Evolutionary conservation across 2,329 filamentous ascomycete species (phyloP).

Genomic region (Helotiales sp.): DNA sequence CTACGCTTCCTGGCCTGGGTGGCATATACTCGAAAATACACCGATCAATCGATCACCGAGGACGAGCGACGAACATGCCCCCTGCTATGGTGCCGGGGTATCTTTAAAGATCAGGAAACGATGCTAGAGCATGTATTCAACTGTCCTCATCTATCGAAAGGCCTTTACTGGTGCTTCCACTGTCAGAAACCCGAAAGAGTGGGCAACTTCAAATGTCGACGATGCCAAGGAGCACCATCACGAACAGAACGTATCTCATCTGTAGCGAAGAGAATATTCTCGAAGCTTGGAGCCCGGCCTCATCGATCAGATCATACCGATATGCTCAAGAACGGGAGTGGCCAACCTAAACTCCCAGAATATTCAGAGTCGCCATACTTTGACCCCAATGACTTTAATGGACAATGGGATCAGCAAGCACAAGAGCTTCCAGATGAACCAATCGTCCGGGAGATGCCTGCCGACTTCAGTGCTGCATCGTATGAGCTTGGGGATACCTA

Average conservation of each 20-base stretch:
- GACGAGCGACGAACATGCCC: conserved; percentile 30
- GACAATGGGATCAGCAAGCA: conserved; percentile 8
- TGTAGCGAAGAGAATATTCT: conserved; percentile 32
- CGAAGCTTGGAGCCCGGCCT: conserved; percentile 26
- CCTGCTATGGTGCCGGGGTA: conserved; percentile 26
- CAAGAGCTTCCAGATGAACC: conserved; percentile 18
- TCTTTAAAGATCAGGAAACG: conserved; percentile 26
- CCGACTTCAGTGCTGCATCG: conserved; percentile 19
- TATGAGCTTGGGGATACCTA: conserved; percentile 26
- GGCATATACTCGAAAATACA: conserved; percentile 30
- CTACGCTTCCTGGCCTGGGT: conserved; percentile 31
- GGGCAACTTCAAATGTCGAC: conserved; percentile 27
- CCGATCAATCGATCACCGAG: conserved; percentile 27
- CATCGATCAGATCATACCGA: conserved; percentile 14
- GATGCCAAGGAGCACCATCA: conserved; percentile 28
- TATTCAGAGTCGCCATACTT: background rate
- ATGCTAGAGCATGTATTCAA: conserved; percentile 33
- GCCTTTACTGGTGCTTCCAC: conserved; percentile 32
- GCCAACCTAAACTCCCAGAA: background rate
- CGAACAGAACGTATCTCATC: conserved; percentile 27
- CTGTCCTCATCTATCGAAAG: conserved; percentile 29
- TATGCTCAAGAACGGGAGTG: conserved; percentile 7
- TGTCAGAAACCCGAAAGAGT: conserved; percentile 29
- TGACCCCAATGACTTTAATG: background rate
- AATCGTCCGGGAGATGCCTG: conserved; percentile 12